phyloP scores from a whole-genome alignment of 805 yeast genomes.

The Starmera caribaea region DNA sequence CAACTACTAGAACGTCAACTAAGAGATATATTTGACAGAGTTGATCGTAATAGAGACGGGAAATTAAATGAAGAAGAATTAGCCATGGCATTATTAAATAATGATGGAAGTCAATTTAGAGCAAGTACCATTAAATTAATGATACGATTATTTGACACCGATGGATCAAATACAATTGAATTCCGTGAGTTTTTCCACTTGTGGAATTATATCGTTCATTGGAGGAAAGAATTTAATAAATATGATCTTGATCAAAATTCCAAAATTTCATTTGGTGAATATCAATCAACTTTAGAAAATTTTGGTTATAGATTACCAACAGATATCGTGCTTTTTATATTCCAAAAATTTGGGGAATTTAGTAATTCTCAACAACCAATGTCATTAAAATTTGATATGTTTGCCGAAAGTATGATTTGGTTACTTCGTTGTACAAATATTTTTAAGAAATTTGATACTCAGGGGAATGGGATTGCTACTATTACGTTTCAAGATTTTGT shows the following conservation, averaged over 20 bases:
- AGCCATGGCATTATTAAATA: slow-evolving; percentile 47
- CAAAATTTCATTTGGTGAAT: slow-evolving; percentile 57
- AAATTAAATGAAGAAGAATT: slow-evolving; percentile 47
- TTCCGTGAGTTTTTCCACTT: slow-evolving; percentile 57
- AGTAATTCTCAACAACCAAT: slow-evolving; percentile 17
- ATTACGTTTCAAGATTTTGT: slow-evolving; percentile 59
- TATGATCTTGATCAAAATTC: slow-evolving; percentile 53
- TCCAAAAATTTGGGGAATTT: slow-evolving; percentile 41
- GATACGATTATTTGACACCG: slow-evolving; percentile 53
- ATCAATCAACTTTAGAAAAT: slow-evolving; percentile 47
- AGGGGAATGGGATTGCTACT: slow-evolving; percentile 64
- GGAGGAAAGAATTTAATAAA: slow-evolving; percentile 52
- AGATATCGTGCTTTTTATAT: slow-evolving; percentile 46
- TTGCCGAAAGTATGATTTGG: slow-evolving; percentile 74
- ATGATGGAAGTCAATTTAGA: slow-evolving; percentile 54
- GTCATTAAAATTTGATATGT: slow-evolving; percentile 64
- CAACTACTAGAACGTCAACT: slow-evolving; percentile 33
- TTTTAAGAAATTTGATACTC: slow-evolving; percentile 68
- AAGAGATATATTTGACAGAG: slow-evolving; percentile 41
- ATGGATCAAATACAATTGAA: slow-evolving; percentile 32
- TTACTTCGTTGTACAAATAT: slow-evolving; percentile 67
- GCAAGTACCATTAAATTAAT: slow-evolving; percentile 50
- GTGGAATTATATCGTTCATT: slow-evolving; percentile 60
- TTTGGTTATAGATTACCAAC: slow-evolving; percentile 57
- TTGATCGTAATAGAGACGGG: slow-evolving; percentile 46